Percentiles rank a stretch among this genome's conserved stretches.
Conservation (phyloP, 192 early-diverging fungal species). For the Backusella circina region DNA sequence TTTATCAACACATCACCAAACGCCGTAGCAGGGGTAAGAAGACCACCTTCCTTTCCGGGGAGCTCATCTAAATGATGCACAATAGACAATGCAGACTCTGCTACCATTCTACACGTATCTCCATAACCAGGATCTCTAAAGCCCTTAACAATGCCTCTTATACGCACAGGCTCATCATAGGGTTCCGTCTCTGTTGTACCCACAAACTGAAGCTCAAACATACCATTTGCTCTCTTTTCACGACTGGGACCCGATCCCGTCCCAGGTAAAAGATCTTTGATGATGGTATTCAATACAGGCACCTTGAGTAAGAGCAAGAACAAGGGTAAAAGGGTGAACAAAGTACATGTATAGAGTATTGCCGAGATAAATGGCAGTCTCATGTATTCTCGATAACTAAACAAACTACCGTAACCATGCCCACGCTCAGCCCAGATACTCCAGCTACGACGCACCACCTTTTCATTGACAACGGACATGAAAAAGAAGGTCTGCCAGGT, state of each 20-base stretch:
- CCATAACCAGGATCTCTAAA: conserved; percentile 79
- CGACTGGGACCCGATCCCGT: conserved; percentile 67
- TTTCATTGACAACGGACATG: conserved; percentile 62
- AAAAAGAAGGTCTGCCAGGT: conserved; percentile 61
- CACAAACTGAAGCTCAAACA: conserved; percentile 46
- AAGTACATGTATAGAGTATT: conserved; percentile 33
- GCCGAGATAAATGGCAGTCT: conserved; percentile 39
- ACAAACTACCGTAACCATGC: conserved; percentile 40
- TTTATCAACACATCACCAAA: conserved; percentile 70
- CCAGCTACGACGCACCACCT: conserved; percentile 62
- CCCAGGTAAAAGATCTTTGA: conserved; percentile 53
- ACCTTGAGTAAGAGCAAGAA: conserved; percentile 39
- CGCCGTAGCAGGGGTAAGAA: conserved; percentile 77
- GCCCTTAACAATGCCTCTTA: conserved; percentile 44
- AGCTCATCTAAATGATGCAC: conserved; percentile 52
- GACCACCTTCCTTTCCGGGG: conserved; percentile 59
- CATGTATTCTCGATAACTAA: conserved; percentile 56
- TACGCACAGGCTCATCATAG: conserved; percentile 37
- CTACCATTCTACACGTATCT: conserved; percentile 75
- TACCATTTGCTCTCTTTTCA: conserved; percentile 49
- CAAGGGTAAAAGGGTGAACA: conserved; percentile 37
- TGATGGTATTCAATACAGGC: conserved; percentile 43
- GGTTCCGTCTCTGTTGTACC: conserved; percentile 46
- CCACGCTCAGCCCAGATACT: conserved; percentile 42
- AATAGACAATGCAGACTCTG: conserved; percentile 75